Evolutionary conservation across 352 stramenopile genomes (phyloP).

Genomic region (Phytopythium sindhum): DNA sequence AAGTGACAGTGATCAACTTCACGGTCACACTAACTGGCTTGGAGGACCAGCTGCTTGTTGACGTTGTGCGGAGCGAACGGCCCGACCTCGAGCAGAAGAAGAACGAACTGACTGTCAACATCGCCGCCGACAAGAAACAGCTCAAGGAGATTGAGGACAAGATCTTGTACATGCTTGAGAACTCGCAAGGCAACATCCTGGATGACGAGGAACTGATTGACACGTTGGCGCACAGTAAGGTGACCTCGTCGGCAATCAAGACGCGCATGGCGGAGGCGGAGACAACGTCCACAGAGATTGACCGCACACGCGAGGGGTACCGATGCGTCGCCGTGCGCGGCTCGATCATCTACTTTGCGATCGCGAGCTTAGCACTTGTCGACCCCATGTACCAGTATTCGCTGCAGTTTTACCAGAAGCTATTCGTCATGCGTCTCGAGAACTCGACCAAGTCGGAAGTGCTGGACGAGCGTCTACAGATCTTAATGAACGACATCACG

Average conservation of each 20-base stretch:
- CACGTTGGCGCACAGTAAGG: slow-evolving; percentile 87
- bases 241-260: slow-evolving; percentile 89
- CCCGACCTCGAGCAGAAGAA: slow-evolving; percentile 92
- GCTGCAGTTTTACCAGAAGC: slow-evolving; percentile 92
- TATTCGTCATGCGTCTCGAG: slow-evolving; percentile 89
- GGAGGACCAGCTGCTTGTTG: slow-evolving; percentile 91
- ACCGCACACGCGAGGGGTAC: slow-evolving; percentile 89
- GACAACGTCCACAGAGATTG: slow-evolving; percentile 88
- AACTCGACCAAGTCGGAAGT: slow-evolving; percentile 78
- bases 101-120: slow-evolving; percentile 91
- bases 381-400: slow-evolving; percentile 96
- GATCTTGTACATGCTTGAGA: slow-evolving; percentile 92
- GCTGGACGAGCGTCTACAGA: slow-evolving; percentile 78
- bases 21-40: slow-evolving; percentile 91
- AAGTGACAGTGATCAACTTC: slow-evolving; percentile 95
- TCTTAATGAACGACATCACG: slow-evolving; percentile 91
- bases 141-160: slow-evolving; percentile 95
- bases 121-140: slow-evolving; percentile 90
- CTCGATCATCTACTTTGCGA: slow-evolving; percentile 94
- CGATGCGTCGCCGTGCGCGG: slow-evolving; percentile 87
- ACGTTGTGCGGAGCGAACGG: slow-evolving; percentile 90
- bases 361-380: slow-evolving; percentile 89
- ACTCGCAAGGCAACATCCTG: slow-evolving; percentile 92
- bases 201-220: slow-evolving; percentile 94
- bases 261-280: slow-evolving; percentile 89